phyloP scores from a whole-genome alignment of 345 rosid species.

The Murraya koenigii region DNA sequence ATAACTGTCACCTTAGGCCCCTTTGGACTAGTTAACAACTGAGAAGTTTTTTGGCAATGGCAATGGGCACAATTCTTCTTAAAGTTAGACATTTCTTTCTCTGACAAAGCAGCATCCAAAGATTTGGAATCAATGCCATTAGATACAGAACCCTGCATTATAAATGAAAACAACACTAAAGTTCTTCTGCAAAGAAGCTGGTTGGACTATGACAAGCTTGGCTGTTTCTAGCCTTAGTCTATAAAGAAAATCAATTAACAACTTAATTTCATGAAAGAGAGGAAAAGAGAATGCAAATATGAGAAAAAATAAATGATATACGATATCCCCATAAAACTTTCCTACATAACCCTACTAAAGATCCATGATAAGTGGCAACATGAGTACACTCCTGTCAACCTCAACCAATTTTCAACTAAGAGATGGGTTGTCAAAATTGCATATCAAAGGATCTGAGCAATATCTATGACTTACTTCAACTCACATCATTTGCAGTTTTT shows the following conservation, averaged over 20 bases:
- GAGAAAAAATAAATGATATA: neutral
- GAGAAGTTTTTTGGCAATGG: neutral
- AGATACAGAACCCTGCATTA: slow-evolving; percentile 13
- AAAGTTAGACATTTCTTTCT: slow-evolving; percentile 10
- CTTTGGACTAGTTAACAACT: neutral
- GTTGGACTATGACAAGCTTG: slow-evolving; percentile 4
- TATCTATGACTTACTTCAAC: neutral
- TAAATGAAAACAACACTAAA: neutral
- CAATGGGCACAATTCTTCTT: slow-evolving; percentile 9
- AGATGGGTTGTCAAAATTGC: neutral
- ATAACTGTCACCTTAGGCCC: neutral
- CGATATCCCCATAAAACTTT: neutral
- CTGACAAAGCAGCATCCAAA: slow-evolving; percentile 11
- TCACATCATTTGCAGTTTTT: too few relatives aligned
- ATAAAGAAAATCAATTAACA: neutral
- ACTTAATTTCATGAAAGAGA: neutral
- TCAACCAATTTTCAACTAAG: neutral
- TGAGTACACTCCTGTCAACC: neutral
- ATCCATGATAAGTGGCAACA: neutral
- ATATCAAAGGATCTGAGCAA: neutral
- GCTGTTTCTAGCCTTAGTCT: neutral
- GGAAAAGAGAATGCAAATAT: neutral
- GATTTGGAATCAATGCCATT: slow-evolving; percentile 9
- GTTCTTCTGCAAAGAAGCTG: neutral
- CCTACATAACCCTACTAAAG: neutral